Evolutionary conservation across 2,329 filamentous ascomycete genomes (phyloP), one percentile per base, ranked within the genome.

Genomic region (Xylariaceae sp.): DNA sequence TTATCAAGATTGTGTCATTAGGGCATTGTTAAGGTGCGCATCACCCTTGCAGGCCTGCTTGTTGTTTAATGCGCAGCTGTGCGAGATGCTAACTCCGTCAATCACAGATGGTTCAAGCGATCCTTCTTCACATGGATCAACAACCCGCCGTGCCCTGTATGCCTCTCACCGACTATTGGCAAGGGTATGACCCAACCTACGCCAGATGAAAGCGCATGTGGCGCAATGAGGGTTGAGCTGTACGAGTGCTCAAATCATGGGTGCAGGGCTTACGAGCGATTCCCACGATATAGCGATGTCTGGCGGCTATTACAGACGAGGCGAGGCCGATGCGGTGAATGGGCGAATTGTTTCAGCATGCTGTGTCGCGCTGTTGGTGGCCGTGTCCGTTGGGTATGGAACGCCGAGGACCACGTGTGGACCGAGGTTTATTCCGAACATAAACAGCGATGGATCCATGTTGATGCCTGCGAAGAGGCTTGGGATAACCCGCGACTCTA

Each of bases 341-440:
- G 95, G 92, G 92, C 92, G 65, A 98, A 97, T 77, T 97, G 93
- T 81, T 99, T 99, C 78, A 94, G 89, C 77, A 98, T 98, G 95
- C 83, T 99, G 49, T 98, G 94, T 79, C 87, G 94, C 58, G 95
- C 95, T 4, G 87, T 98, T 12, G 94, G 94, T 46, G 91, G 90
- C 58, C 86, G 94, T 60, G 92, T 97, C 21, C 87, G 95, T 69
- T 99, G 95, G 95, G 90, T 99, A 9, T 99, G 95, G 95, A 98
- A 98, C 67, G 89, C 90, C 26, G 95, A 98, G 75, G 95, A 98
- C 73, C 91, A 97, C 70, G 91, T 97, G 23, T 99, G 95, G 95
- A 96, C 93, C 1, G 95, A 98, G 69, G 89, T 98, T 12, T 99
- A 96, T 77, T 97, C 93, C 2, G 91, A 95, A 62, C 92, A 96